These are phyloP conservation scores for Teunomyces tritomae DNA, from an alignment of 805 yeast genomes.

Conservation along the genomic window DNA sequence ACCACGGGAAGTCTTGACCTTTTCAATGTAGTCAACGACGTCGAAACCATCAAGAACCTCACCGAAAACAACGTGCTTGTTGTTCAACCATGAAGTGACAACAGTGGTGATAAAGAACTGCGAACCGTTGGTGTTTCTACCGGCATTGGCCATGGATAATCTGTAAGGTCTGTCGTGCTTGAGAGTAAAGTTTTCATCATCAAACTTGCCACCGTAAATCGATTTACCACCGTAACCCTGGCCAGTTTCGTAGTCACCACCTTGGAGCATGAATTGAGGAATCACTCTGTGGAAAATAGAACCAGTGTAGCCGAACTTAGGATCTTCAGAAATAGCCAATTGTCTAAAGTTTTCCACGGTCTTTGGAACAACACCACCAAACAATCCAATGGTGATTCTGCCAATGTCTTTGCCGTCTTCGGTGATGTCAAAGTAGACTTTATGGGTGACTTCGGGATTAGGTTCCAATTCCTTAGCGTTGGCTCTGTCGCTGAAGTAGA, in stretches of 20 bases:
- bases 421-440: conserved; percentile 81
- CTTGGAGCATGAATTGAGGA: conserved; percentile 75
- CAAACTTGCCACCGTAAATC: conserved; percentile 69
- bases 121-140: conserved; percentile 80
- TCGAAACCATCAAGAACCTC: conserved; percentile 89
- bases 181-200: conserved; percentile 72
- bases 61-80: conserved; percentile 95
- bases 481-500: conserved; percentile 9
- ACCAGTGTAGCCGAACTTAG: conserved; percentile 59
- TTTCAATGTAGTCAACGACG: conserved; percentile 71
- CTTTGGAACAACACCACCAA: conserved; percentile 78
- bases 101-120: conserved; percentile 96
- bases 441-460: conserved; percentile 63
- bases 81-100: conserved; percentile 87
- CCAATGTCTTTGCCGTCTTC: conserved; percentile 80
- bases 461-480: conserved; percentile 22
- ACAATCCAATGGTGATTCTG: conserved; percentile 81
- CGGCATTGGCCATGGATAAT: conserved; percentile 79
- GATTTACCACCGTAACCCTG: conserved; percentile 80
- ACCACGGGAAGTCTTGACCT: conserved; percentile 62
- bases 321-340: conserved; percentile 60
- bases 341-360: conserved; percentile 88
- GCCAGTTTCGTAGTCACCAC: conserved; percentile 78
- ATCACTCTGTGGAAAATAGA: conserved; percentile 74
- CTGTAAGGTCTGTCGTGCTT: conserved; percentile 69